phyloP scores from a whole-genome alignment of 768 basidiomycete species.

The Tricholoma terreum region DNA sequence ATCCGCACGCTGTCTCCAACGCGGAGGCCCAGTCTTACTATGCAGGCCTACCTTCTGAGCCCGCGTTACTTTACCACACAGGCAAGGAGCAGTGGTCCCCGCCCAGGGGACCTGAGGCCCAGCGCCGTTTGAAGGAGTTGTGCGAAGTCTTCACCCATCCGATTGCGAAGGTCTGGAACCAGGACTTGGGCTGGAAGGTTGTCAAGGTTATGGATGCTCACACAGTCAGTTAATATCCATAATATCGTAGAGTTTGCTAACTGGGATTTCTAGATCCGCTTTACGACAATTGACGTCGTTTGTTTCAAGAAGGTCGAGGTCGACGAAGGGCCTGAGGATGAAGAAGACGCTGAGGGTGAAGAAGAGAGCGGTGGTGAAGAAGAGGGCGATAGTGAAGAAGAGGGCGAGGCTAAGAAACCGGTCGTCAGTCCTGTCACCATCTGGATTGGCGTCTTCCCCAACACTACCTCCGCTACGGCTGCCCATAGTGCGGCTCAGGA shows the following conservation, averaged over 20 bases:
- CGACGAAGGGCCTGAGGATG: too few species aligned
- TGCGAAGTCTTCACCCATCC: too few species aligned
- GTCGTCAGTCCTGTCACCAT: constrained; percentile 30
- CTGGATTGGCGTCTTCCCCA: constrained; percentile 31
- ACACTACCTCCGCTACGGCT: constrained; percentile 25
- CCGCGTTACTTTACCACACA: too few species aligned
- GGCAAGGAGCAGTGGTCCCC: too few species aligned
- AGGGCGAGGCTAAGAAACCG: constrained; percentile 15
- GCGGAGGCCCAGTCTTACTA: constrained; percentile 25
- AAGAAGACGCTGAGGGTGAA: too few species aligned
- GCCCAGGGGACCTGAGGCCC: too few species aligned
- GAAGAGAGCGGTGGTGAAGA: constrained; percentile 7
- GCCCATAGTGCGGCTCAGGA: constrained; percentile 28
- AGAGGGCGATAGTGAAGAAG: constrained; percentile 18
- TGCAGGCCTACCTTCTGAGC: too few species aligned
- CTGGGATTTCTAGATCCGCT: too few species aligned
- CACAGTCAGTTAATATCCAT: constrained; percentile 24
- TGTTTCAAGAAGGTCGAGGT: too few species aligned
- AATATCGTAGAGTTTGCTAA: constrained; percentile 28
- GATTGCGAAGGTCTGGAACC: too few species aligned
- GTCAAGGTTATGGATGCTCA: constrained; percentile 22
- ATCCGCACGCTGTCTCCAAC: constrained; percentile 15
- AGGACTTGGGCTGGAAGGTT: constrained; percentile 27
- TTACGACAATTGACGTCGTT: constrained; percentile 31
- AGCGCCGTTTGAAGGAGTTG: too few species aligned